phyloP scores from a whole-genome alignment of 495 filamentous ascomycete genomes.

The Penicillium canescens region DNA sequence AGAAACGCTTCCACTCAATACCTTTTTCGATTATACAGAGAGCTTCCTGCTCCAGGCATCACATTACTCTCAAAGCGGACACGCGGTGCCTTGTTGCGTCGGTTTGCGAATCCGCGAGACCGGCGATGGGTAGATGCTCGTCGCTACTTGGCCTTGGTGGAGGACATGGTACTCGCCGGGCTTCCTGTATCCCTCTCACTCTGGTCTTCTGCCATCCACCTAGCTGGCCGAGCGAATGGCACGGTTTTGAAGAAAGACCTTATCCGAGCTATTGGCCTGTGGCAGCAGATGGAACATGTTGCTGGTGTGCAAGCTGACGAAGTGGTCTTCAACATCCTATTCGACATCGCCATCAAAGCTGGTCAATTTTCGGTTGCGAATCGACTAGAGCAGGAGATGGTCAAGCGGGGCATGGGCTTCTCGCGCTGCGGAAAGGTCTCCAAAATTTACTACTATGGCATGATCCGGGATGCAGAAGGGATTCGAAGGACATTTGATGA shows the following conservation, averaged over 20 bases:
- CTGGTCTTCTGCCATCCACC: constrained; percentile 83
- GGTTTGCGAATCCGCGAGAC: constrained; percentile 55
- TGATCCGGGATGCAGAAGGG: constrained; percentile 64
- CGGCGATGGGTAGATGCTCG: constrained; percentile 51
- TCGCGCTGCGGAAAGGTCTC: constrained; percentile 76
- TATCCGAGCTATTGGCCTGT: constrained; percentile 73
- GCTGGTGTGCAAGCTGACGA: constrained; percentile 61
- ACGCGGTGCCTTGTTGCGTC: constrained; percentile 65
- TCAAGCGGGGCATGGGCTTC: constrained; percentile 58
- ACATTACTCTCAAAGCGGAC: constrained; percentile 56
- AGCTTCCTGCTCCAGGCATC: constrained; percentile 65
- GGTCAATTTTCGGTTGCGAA: constrained; percentile 80
- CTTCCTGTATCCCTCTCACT: constrained; percentile 64
- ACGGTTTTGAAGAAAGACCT: constrained; percentile 62
- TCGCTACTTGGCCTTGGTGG: constrained; percentile 78
- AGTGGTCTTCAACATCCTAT: constrained; percentile 88
- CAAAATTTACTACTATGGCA: constrained; percentile 79
- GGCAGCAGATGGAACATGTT: constrained; percentile 84
- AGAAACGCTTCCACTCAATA: constrained; percentile 47
- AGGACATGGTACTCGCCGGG: constrained; percentile 71
- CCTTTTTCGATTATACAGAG: constrained; percentile 61
- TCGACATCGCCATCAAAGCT: constrained; percentile 82
- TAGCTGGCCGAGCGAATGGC: constrained; percentile 70
- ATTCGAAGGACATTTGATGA: constrained; percentile 71
- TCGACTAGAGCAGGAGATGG: constrained; percentile 81